Conservation (phyloP, 1,139 yeast genomes). For the Scheffersomyces segobiensis region DNA sequence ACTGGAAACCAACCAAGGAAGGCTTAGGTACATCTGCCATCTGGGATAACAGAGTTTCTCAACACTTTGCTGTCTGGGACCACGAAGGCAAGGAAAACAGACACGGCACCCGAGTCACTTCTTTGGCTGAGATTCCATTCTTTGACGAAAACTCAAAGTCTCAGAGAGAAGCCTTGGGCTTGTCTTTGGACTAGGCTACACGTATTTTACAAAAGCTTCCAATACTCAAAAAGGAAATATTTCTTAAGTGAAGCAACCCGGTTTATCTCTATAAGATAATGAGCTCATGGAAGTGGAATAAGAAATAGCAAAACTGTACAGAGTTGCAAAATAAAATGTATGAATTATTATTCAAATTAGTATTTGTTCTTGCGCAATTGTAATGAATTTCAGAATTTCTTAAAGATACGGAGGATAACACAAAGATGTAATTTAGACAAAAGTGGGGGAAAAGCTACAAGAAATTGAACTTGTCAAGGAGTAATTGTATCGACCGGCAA, state of each 20-base stretch:
- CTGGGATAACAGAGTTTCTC: constrained; percentile 59
- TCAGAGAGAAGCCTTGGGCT: constrained; percentile 55
- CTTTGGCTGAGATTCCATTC: constrained; percentile 56
- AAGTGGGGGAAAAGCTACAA: neutral
- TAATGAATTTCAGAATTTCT: neutral
- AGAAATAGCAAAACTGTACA: neutral
- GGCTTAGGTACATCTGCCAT: constrained; percentile 57
- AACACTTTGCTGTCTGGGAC: constrained; percentile 54
- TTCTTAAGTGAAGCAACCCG: neutral
- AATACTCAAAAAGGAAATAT: too few species aligned
- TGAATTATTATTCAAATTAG: neutral
- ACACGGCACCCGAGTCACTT: constrained; percentile 61
- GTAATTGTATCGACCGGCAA: neutral
- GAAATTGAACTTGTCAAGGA: neutral
- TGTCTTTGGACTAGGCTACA: constrained; percentile 21
- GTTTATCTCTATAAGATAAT: too few species aligned
- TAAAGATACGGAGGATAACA: too few species aligned
- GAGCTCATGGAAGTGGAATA: neutral
- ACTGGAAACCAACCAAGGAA: constrained; percentile 49
- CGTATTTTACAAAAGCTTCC: neutral
- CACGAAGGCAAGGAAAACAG: constrained; percentile 51
- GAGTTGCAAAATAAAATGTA: neutral
- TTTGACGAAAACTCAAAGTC: constrained; percentile 53
- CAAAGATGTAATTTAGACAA: too few species aligned
- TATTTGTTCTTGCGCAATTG: neutral